Percentiles rank a stretch among this genome's conserved stretches.
These are phyloP conservation scores for Macaranga tanarius DNA, from an alignment of 441 rosid genomes.

Conservation along the genomic window DNA sequence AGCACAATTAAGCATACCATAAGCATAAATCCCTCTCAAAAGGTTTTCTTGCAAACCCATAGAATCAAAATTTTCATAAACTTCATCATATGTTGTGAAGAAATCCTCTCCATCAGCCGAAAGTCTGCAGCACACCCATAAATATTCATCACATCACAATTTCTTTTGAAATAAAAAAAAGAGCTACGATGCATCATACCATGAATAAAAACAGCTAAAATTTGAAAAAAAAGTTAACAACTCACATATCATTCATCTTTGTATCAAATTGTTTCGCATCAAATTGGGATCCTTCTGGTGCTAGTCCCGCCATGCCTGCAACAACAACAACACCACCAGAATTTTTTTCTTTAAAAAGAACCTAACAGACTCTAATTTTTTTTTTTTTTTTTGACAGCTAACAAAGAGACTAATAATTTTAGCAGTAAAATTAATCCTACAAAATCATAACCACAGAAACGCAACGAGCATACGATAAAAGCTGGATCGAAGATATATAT, in stretches of 20 bases:
- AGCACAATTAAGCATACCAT: conserved; percentile 37
- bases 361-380: no score
- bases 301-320: conserved; percentile 73
- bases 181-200: no score
- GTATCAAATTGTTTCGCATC: conserved; percentile 70
- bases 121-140: conserved; percentile 30
- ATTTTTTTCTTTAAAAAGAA: no score
- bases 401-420: no score
- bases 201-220: no score
- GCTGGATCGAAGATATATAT: background rate
- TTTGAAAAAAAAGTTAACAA: background rate
- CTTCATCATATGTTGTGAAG: conserved; percentile 62
- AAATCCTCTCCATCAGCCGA: conserved; percentile 49
- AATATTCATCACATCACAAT: background rate
- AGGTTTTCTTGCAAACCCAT: conserved; percentile 74
- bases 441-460: no score
- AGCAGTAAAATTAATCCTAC: no score
- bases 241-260: conserved; percentile 56
- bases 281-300: conserved; percentile 74
- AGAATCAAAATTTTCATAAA: conserved; percentile 53
- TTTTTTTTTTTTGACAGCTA: no score
- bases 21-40: conserved; percentile 46
- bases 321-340: no score
- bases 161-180: background rate
- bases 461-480: background rate